Evolutionary conservation across 2,329 filamentous ascomycete species (phyloP), one percentile per base, ranked within the genome.

Genomic region (Talaromyces sp.): DNA sequence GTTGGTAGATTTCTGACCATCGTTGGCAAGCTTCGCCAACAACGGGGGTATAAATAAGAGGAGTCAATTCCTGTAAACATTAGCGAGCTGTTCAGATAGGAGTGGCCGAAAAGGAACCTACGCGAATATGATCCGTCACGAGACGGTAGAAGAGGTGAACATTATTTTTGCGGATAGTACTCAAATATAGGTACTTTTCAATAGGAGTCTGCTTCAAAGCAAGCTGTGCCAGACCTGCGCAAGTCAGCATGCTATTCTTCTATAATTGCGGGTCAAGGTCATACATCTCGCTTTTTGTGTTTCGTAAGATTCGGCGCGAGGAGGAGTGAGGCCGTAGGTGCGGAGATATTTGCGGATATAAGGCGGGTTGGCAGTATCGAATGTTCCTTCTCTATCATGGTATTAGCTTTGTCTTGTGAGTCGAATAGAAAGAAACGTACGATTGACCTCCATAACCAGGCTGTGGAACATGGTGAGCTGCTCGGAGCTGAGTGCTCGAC

Each of bases 1-100:
- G 90, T 67, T 93, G 96, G 84, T 96, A 98, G 72, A 98, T 87
- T 73, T 94, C 92, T 45, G 93, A 97, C 87, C 96, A 99, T 80
- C 94, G 90, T 76, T 97, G 84, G 82, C 95, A 99, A 70, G 96
- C 95, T 77, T 98, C 94, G 73, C 95, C 95, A 73, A 99, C 81
- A 31, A 81, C 80, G 5, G 81, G 81, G 54, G 81, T 83, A 69
- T 83, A 83, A 68, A 83, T 82, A 66, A 83, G 72, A 59, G 81
- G 81, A 16, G 81, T 82, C 69, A 83, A 71, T 70, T 82, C 81
- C 73, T 81, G 71, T 65, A 70, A 67, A 50, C 64, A 61, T 60
- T 64, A 50, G 65, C 43, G 49, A n/a, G 19, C 8, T 24, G n/a
- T 8, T 37, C 1, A 7, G 24, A 7, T 31, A 31, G 5, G 9